Evolutionary conservation across 2,329 filamentous ascomycete species (phyloP).

Genomic region (Aschersonia sp.): DNA sequence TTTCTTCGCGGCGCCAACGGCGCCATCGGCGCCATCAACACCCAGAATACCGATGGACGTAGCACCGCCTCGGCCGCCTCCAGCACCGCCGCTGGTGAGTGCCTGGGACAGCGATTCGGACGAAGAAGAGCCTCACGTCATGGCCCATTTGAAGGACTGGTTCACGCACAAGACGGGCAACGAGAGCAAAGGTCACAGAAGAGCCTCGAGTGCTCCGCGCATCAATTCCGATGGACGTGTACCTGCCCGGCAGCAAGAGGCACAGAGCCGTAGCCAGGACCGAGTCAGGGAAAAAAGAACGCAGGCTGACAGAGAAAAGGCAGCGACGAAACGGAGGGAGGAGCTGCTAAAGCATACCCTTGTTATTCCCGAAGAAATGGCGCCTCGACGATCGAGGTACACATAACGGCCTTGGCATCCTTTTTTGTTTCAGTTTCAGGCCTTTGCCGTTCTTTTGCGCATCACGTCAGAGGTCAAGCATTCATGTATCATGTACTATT

Average conservation of each 20-base stretch:
- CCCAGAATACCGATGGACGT: neutral
- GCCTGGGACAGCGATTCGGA: slow-evolving; percentile 18
- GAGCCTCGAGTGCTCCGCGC: slow-evolving; percentile 2
- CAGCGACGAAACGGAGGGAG: slow-evolving; percentile 2
- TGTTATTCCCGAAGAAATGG: neutral
- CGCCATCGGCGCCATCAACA: neutral
- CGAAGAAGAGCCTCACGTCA: slow-evolving; percentile 11
- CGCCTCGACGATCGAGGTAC: neutral
- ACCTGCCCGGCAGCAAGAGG: slow-evolving; percentile 10
- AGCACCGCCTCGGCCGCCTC: slow-evolving; percentile 3
- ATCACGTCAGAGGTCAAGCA: neutral
- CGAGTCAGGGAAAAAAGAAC: neutral
- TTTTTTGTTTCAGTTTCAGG: neutral
- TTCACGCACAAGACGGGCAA: slow-evolving; percentile 3
- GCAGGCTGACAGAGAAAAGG: neutral
- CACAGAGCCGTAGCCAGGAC: neutral
- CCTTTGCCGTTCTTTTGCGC: neutral
- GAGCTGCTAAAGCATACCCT: neutral
- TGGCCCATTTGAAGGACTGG: slow-evolving; percentile 6
- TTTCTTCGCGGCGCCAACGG: slow-evolving; percentile 1
- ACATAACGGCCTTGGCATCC: neutral
- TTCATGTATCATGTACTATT: neutral
- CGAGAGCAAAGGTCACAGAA: slow-evolving; percentile 1
- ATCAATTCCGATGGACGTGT: slow-evolving; percentile 4
- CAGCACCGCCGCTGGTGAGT: slow-evolving; percentile 10